A percentile compares a stretch with the other conserved stretches of the same genome.
phyloP scores from a whole-genome alignment of 2,329 filamentous ascomycete genomes.

The Diaporthe citriasiana region DNA sequence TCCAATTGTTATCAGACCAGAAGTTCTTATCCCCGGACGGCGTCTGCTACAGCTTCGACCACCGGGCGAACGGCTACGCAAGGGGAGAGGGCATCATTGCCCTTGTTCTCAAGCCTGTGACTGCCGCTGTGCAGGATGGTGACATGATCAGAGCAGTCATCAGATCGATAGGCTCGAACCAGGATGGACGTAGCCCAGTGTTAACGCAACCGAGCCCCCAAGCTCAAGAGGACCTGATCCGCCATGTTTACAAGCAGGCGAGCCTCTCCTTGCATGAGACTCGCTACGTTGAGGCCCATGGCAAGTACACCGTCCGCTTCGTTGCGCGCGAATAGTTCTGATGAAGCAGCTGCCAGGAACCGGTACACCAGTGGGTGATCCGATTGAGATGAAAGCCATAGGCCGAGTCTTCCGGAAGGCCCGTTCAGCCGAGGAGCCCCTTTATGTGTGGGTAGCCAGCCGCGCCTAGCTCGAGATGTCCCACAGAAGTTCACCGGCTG shows the following conservation, averaged over 20 bases:
- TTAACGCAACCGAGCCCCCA: constrained; percentile 55
- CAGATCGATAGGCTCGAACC: constrained; percentile 49
- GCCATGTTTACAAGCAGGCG: constrained; percentile 46
- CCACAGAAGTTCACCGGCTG: background rate
- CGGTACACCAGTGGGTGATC: constrained; percentile 40
- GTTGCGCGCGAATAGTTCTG: background rate
- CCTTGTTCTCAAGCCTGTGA: constrained; percentile 57
- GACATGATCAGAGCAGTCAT: constrained; percentile 55
- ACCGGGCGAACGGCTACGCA: constrained; percentile 51
- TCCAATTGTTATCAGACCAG: constrained; percentile 39
- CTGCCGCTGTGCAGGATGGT: constrained; percentile 55
- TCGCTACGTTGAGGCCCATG: constrained; percentile 46
- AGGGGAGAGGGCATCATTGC: constrained; percentile 51
- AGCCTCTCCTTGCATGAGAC: constrained; percentile 38
- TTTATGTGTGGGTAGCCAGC: constrained; percentile 40
- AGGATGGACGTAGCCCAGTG: constrained; percentile 56
- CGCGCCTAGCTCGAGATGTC: background rate
- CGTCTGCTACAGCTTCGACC: constrained; percentile 52
- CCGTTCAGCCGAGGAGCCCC: constrained; percentile 37
- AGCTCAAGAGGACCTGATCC: constrained; percentile 51
- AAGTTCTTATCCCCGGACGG: constrained; percentile 49
- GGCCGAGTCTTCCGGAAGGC: constrained; percentile 35
- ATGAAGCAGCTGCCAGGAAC: constrained; percentile 18
- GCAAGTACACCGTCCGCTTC: constrained; percentile 21
- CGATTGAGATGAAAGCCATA: constrained; percentile 41